A percentile compares a stretch with the other conserved stretches of the same genome.
phyloP scores from a whole-genome alignment of 1,284 basidiomycete species.

The Ustilago loliicola region DNA sequence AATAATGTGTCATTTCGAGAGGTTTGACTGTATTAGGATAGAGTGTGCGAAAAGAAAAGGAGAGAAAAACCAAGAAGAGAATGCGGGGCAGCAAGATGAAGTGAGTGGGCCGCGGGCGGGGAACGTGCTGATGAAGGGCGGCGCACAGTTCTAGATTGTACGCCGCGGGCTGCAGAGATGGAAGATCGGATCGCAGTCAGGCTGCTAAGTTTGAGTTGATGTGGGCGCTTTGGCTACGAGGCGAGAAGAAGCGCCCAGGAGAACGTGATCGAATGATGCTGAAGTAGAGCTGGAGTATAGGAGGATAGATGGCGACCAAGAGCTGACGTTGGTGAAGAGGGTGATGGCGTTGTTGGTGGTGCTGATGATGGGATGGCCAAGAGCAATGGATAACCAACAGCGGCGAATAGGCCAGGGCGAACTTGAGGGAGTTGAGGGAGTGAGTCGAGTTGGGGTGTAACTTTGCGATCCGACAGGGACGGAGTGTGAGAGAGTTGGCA shows the following conservation, averaged over 20 bases:
- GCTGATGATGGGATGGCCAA: background rate
- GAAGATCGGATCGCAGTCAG: background rate
- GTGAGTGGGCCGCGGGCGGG: conserved; percentile 3
- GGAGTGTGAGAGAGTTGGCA: background rate
- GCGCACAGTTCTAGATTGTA: conserved; percentile 5
- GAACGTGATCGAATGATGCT: background rate
- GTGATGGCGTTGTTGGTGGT: background rate
- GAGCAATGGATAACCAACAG: background rate
- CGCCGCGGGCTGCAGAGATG: background rate
- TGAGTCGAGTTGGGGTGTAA: conserved; percentile 4
- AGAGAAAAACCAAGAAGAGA: background rate
- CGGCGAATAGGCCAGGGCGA: background rate
- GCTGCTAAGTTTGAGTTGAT: background rate
- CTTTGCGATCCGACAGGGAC: background rate
- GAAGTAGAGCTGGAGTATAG: background rate
- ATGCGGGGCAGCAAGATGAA: conserved; percentile 13
- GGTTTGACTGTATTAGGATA: background rate
- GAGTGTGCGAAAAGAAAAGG: background rate
- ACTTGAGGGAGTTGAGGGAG: background rate
- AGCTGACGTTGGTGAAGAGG: background rate
- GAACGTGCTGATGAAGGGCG: conserved; percentile 5
- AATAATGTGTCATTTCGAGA: too few relatives aligned
- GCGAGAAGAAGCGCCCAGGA: background rate
- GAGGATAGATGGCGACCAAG: background rate
- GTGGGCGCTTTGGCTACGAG: background rate